Percentiles rank a stretch among this genome's conserved stretches.
Evolutionary conservation across 805 yeast genomes (phyloP).

Genomic region (fission yeast (Schizosaccharomyces pombe)): DNA sequence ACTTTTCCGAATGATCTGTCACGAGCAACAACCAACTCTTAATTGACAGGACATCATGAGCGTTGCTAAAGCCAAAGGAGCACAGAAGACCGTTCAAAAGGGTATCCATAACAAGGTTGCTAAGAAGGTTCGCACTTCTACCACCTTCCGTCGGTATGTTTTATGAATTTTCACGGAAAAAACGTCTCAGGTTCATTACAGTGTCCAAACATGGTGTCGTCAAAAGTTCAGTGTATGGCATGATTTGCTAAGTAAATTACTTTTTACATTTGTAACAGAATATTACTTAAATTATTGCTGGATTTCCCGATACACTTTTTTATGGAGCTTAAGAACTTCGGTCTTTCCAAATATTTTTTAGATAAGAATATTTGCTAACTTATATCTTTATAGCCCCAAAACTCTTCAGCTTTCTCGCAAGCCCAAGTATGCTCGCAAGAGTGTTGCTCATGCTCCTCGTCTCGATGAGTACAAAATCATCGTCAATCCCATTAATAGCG

Average conservation of each 20-base stretch:
- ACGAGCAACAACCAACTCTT: conserved; percentile 3
- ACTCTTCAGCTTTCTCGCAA: conserved; percentile 80
- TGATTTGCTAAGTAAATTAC: too few species aligned
- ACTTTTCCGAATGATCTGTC: neutral
- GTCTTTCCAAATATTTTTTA: too few species aligned
- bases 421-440: conserved; percentile 86
- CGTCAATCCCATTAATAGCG: conserved; percentile 87
- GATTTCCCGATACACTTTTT: too few species aligned
- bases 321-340: neutral
- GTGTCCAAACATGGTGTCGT: too few species aligned
- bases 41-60: conserved; percentile 2
- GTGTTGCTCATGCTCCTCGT: conserved; percentile 95
- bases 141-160: conserved; percentile 47
- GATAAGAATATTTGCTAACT: too few species aligned
- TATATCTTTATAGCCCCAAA: conserved; percentile 46
- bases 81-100: conserved; percentile 96
- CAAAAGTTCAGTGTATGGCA: too few species aligned
- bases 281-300: too few species aligned
- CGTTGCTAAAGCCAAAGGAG: conserved; percentile 61
- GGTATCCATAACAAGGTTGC: conserved; percentile 85
- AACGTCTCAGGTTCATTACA: too few species aligned
- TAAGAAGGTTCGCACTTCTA: conserved; percentile 76
- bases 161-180: neutral
- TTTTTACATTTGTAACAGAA: too few species aligned
- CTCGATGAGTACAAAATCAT: conserved; percentile 86